These are phyloP conservation scores for Phytophthora vignae DNA, from an alignment of 352 stramenopile species.

Conservation along the genomic window DNA sequence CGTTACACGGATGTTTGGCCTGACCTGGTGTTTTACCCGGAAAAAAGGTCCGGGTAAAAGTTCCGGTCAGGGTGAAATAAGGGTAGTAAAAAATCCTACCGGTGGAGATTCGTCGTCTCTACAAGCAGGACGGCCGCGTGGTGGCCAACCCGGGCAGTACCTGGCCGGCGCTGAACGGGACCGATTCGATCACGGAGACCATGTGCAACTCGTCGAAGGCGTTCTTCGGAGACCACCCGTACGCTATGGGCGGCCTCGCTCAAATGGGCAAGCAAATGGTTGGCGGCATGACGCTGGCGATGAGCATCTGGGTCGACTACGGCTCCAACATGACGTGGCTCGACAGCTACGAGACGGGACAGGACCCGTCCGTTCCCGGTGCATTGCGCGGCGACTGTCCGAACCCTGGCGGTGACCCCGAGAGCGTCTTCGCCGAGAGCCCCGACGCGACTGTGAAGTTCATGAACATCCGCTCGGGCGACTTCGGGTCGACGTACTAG, in stretches of 20 bases:
- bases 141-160: not conserved
- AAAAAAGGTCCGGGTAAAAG: too few relatives aligned
- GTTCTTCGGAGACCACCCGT: not conserved
- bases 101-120: constrained; percentile 3
- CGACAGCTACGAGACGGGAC: not conserved
- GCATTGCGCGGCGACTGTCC: not conserved
- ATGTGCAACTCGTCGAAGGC: not conserved
- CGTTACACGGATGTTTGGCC: too few relatives aligned
- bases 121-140: constrained; percentile 1
- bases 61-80: too few relatives aligned
- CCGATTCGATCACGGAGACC: not conserved
- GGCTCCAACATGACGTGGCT: constrained; percentile 4
- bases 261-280: constrained; percentile 6
- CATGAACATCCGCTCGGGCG: constrained; percentile 1
- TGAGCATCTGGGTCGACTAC: constrained; percentile 5
- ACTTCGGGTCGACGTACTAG: constrained; percentile 1
- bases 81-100: too few relatives aligned
- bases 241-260: not conserved
- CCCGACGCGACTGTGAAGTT: constrained; percentile 2
- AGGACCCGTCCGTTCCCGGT: not conserved
- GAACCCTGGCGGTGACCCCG: constrained; percentile 1
- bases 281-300: not conserved
- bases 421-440: not conserved
- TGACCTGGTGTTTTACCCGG: too few relatives aligned
- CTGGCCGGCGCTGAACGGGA: constrained; percentile 2